Evolutionary conservation across 352 stramenopile genomes (phyloP).

Genomic region (Globisporangium rhizosaccharum): DNA sequence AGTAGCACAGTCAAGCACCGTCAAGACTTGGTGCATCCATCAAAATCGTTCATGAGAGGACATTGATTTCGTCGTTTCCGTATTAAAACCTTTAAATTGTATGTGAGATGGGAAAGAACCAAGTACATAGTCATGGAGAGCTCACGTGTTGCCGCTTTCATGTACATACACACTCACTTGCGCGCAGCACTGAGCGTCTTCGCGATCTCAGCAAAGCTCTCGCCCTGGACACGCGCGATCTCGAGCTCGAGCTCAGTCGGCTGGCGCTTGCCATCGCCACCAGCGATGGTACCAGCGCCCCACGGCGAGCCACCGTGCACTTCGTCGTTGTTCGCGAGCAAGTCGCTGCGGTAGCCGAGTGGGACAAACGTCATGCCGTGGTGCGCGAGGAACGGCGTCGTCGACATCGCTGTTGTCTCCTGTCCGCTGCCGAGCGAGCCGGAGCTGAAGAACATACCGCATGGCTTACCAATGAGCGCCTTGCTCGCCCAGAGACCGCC

Average conservation of each 20-base stretch:
- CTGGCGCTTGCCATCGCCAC: conserved; percentile 65
- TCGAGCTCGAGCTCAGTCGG: conserved; percentile 72
- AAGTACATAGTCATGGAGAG: no score
- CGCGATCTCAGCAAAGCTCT: conserved; percentile 70
- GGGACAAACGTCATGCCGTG: conserved; percentile 88
- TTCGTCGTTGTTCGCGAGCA: conserved; percentile 48
- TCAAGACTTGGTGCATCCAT: no score
- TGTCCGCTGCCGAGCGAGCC: conserved; percentile 69
- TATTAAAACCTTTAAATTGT: no score
- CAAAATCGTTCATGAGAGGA: no score
- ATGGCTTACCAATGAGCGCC: conserved; percentile 65
- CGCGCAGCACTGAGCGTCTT: conserved; percentile 48
- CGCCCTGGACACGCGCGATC: conserved; percentile 64
- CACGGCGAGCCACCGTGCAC: conserved; percentile 64
- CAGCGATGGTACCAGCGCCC: conserved; percentile 72
- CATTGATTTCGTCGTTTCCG: no score
- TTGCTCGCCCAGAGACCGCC: conserved; percentile 61
- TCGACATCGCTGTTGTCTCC: conserved; percentile 78
- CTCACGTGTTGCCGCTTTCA: no score
- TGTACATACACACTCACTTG: background rate
- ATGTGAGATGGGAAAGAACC: no score
- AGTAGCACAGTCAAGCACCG: no score
- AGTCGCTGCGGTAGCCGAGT: conserved; percentile 43
- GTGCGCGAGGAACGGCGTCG: conserved; percentile 73
- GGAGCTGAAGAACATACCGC: conserved; percentile 73